Percentiles rank a stretch among this genome's conserved stretches.
phyloP scores from a whole-genome alignment of 305 asterid genomes.

The Fraxinus platypoda region DNA sequence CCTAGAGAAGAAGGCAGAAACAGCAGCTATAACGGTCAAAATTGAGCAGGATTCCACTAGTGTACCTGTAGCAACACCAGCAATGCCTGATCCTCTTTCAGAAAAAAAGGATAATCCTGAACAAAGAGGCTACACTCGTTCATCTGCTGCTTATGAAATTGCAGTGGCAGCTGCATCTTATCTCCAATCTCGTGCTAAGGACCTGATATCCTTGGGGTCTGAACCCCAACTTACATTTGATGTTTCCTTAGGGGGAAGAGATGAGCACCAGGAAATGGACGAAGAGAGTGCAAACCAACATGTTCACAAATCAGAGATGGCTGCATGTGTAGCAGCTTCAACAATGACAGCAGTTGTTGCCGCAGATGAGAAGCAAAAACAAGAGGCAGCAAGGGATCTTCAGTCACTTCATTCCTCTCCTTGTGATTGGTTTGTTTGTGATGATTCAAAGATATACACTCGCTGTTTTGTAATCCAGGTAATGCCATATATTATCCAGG shows the following conservation, averaged over 20 bases:
- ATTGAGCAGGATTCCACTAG: constrained; percentile 38
- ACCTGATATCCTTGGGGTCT: constrained; percentile 15
- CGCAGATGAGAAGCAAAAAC: constrained; percentile 69
- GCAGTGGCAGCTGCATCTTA: constrained; percentile 2
- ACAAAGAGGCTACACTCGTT: not conserved
- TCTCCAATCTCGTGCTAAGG: not conserved
- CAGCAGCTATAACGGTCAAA: constrained; percentile 43
- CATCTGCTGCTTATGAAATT: not conserved
- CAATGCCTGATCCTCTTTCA: constrained; percentile 3
- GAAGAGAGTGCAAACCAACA: constrained; percentile 13
- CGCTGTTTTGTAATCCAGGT: constrained; percentile 86
- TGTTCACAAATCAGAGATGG: constrained; percentile 58
- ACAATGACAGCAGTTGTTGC: constrained; percentile 90
- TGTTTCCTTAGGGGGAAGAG: not conserved
- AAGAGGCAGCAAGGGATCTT: constrained; percentile 78
- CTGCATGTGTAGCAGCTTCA: constrained; percentile 74
- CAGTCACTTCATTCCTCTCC: constrained; percentile 83
- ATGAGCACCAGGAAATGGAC: constrained; percentile 20
- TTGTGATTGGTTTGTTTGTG: constrained; percentile 86
- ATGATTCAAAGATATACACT: constrained; percentile 59
- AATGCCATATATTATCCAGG: constrained; percentile 7
- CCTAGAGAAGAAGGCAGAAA: constrained; percentile 63
- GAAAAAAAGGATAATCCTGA: constrained; percentile 3
- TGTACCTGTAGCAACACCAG: constrained; percentile 15
- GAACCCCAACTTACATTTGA: constrained; percentile 24